These are phyloP conservation scores for Ceratobasidium sp. DNA, from an alignment of 1,284 basidiomycete genomes.

Conservation along the genomic window DNA sequence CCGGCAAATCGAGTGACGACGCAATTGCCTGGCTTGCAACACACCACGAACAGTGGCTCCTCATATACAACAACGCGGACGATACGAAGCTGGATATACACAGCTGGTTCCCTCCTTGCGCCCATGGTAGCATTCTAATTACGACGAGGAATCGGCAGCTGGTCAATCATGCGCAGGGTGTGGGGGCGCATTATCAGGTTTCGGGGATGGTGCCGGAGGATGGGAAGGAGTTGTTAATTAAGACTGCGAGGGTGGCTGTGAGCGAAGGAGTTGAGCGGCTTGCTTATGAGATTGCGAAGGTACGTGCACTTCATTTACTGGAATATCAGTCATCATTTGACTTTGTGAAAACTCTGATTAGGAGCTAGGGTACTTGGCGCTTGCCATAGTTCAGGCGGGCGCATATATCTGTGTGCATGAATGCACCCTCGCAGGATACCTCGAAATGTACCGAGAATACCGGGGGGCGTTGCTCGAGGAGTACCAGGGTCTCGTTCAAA, in stretches of 20 bases:
- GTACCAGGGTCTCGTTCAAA: background rate
- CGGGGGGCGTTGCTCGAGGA: constrained; percentile 8
- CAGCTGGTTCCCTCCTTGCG: constrained; percentile 11
- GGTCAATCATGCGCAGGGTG: background rate
- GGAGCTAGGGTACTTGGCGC: constrained; percentile 12
- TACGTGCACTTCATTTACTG: background rate
- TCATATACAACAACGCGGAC: constrained; percentile 13
- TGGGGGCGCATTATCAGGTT: background rate
- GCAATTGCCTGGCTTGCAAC: constrained; percentile 26
- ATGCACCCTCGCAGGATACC: background rate
- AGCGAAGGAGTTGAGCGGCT: background rate
- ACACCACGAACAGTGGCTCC: constrained; percentile 1
- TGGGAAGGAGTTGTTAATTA: constrained; percentile 1
- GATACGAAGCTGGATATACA: constrained; percentile 8
- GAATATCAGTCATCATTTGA: background rate
- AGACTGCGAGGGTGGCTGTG: background rate
- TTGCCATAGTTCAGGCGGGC: constrained; percentile 31
- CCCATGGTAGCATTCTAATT: constrained; percentile 34
- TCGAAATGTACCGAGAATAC: constrained; percentile 1
- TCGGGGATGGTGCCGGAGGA: background rate
- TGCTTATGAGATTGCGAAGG: background rate
- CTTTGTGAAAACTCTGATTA: background rate
- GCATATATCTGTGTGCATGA: constrained; percentile 32
- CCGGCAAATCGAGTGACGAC: background rate
- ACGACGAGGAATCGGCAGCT: constrained; percentile 26